These are phyloP conservation scores for Fusarium tupiense DNA, from an alignment of 2,329 filamentous ascomycete species.

Conservation along the genomic window DNA sequence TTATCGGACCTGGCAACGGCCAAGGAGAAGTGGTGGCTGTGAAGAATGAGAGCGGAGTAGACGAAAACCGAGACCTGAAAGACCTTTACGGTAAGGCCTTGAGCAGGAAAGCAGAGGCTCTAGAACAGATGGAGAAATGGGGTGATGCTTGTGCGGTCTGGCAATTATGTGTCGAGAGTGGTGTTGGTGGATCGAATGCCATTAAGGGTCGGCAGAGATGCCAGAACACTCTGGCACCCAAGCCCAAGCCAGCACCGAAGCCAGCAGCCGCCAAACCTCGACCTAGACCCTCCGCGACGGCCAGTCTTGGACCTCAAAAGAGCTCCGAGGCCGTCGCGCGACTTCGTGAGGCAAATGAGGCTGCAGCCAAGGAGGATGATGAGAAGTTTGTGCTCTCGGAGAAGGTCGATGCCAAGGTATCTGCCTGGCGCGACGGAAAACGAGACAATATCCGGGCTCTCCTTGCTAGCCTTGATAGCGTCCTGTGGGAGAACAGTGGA, in stretches of 20 bases:
- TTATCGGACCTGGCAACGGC: slow-evolving; percentile 84
- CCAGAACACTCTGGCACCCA: slow-evolving; percentile 83
- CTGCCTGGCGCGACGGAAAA: slow-evolving; percentile 89
- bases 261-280: slow-evolving; percentile 58
- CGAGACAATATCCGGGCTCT: slow-evolving; percentile 91
- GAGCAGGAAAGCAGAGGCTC: slow-evolving; percentile 92
- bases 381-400: slow-evolving; percentile 93
- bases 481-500: slow-evolving; percentile 90
- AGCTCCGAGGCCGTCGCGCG: slow-evolving; percentile 82
- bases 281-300: slow-evolving; percentile 54
- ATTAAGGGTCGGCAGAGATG: slow-evolving; percentile 89
- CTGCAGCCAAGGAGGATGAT: slow-evolving; percentile 86
- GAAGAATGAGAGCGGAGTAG: slow-evolving; percentile 62
- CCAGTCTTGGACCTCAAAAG: slow-evolving; percentile 56
- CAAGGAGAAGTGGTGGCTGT: slow-evolving; percentile 83
- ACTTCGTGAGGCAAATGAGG: slow-evolving; percentile 84
- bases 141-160: slow-evolving; percentile 81
- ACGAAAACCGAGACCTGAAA: slow-evolving; percentile 83
- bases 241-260: slow-evolving; percentile 61
- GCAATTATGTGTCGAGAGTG: slow-evolving; percentile 83
- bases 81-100: slow-evolving; percentile 94
- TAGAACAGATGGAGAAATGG: slow-evolving; percentile 97
- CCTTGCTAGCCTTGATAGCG: slow-evolving; percentile 84
- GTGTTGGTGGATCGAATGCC: slow-evolving; percentile 85
- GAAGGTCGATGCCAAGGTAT: slow-evolving; percentile 81